Conservation (phyloP, 441 rosid genomes). For the Adansonia grandidieri region DNA sequence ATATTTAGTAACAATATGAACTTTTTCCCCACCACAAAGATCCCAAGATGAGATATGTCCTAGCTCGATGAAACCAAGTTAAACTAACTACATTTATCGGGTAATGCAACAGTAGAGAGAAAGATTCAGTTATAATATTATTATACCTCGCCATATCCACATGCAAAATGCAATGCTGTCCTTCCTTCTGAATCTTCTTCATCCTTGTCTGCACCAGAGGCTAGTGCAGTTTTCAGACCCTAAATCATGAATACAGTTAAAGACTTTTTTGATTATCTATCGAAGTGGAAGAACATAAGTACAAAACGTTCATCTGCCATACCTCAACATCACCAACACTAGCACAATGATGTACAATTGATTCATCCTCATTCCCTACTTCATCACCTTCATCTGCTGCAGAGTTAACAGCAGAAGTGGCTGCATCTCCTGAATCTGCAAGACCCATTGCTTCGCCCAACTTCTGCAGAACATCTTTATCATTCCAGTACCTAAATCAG, state of each 20-base stretch:
- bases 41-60: slow-evolving; percentile 7
- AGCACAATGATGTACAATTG: slow-evolving; percentile 82
- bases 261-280: slow-evolving; percentile 3
- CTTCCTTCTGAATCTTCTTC: slow-evolving; percentile 98
- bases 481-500: slow-evolving; percentile 86
- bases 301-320: slow-evolving; percentile 15
- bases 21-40: neutral
- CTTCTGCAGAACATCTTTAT: slow-evolving; percentile 81
- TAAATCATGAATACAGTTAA: slow-evolving; percentile 29
- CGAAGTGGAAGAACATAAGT: slow-evolving; percentile 3
- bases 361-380: slow-evolving; percentile 78
- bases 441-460: slow-evolving; percentile 99
- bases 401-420: slow-evolving; percentile 57
- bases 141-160: slow-evolving; percentile 97
- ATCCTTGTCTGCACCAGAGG: slow-evolving; percentile 87
- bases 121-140: slow-evolving; percentile 18
- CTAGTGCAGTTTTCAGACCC: slow-evolving; percentile 88
- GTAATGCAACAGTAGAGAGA: neutral
- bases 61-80: neutral
- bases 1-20: neutral
- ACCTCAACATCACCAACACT: slow-evolving; percentile 97
- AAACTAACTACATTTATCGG: neutral
- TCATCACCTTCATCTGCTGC: slow-evolving; percentile 71
- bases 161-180: slow-evolving; percentile 97
- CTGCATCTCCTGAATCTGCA: slow-evolving; percentile 63